A percentile compares a stretch with the other conserved stretches of the same genome.
Conservation (phyloP, 192 early-diverging fungal genomes). For the Gamsiella multidivaricata region DNA sequence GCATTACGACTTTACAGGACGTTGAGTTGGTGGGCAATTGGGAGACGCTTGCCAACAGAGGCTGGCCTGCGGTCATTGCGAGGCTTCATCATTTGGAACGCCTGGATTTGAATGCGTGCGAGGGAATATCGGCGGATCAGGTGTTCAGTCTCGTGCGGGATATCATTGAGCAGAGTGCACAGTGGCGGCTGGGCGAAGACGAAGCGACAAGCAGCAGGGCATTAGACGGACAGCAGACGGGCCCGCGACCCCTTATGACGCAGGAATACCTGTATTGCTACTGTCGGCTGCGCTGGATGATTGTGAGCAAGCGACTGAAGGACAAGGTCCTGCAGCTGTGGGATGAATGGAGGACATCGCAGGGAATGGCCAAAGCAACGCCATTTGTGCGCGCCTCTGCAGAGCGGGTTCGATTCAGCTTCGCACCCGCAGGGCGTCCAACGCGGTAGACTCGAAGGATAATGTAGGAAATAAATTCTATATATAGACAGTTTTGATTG, state of each 20-base stretch:
- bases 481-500: neutral
- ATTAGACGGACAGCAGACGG: too few species aligned
- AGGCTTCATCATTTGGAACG: slow-evolving; percentile 24
- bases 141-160: slow-evolving; percentile 20
- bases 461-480: neutral
- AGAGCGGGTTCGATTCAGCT: slow-evolving; percentile 32
- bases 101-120: slow-evolving; percentile 29
- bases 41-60: slow-evolving; percentile 27
- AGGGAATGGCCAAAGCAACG: neutral
- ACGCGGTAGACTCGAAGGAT: slow-evolving; percentile 3
- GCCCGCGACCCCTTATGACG: too few species aligned
- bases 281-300: slow-evolving; percentile 38
- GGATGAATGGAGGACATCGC: slow-evolving; percentile 9
- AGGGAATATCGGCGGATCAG: slow-evolving; percentile 39
- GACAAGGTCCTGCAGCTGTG: slow-evolving; percentile 20
- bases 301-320: slow-evolving; percentile 35
- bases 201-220: neutral
- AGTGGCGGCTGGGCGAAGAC: neutral
- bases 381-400: slow-evolving; percentile 8
- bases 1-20: slow-evolving; percentile 16
- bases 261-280: slow-evolving; percentile 4
- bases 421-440: slow-evolving; percentile 23
- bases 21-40: slow-evolving; percentile 39
- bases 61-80: slow-evolving; percentile 26
- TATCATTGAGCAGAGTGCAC: slow-evolving; percentile 6